A percentile compares a stretch with the other conserved stretches of the same genome.
Evolutionary conservation across 2,329 filamentous ascomycete genomes (phyloP).

Genomic region (Pseudogymnoascus sp.): DNA sequence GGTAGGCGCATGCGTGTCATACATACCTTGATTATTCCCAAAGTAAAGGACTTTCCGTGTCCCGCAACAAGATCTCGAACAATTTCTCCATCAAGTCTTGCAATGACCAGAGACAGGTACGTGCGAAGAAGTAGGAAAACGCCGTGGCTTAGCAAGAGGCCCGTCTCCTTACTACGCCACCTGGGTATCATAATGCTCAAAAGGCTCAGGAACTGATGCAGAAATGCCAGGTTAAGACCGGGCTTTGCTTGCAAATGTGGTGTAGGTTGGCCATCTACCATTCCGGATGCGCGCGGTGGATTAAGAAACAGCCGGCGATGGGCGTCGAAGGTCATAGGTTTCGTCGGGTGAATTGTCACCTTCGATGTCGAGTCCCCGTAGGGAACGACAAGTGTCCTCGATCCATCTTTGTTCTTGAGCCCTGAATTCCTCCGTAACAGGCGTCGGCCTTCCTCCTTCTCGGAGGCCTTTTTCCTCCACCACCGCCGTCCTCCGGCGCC

Average conservation of each 20-base stretch:
- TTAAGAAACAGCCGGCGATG: slow-evolving; percentile 89
- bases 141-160: slow-evolving; percentile 78
- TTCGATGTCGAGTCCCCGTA: slow-evolving; percentile 83
- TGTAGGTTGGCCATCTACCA: slow-evolving; percentile 55
- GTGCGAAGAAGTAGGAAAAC: slow-evolving; percentile 86
- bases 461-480: slow-evolving; percentile 65
- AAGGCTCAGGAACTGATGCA: slow-evolving; percentile 92
- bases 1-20: slow-evolving; percentile 13
- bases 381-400: slow-evolving; percentile 88
- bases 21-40: slow-evolving; percentile 71
- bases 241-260: slow-evolving; percentile 79
- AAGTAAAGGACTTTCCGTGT: slow-evolving; percentile 78
- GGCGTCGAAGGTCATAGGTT: slow-evolving; percentile 90
- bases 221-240: slow-evolving; percentile 86
- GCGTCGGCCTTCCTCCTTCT: slow-evolving; percentile 73
- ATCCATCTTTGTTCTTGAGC: slow-evolving; percentile 87
- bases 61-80: slow-evolving; percentile 94
- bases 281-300: slow-evolving; percentile 73
- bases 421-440: slow-evolving; percentile 88
- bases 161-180: slow-evolving; percentile 93
- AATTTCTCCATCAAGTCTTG: slow-evolving; percentile 88
- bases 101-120: slow-evolving; percentile 88
- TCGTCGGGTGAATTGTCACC: slow-evolving; percentile 84
- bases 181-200: slow-evolving; percentile 97
- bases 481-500: slow-evolving; percentile 72